Percentiles rank a stretch among this genome's conserved stretches.
Conservation (phyloP, 1,284 basidiomycete genomes). For the Naganishia cerealis region DNA sequence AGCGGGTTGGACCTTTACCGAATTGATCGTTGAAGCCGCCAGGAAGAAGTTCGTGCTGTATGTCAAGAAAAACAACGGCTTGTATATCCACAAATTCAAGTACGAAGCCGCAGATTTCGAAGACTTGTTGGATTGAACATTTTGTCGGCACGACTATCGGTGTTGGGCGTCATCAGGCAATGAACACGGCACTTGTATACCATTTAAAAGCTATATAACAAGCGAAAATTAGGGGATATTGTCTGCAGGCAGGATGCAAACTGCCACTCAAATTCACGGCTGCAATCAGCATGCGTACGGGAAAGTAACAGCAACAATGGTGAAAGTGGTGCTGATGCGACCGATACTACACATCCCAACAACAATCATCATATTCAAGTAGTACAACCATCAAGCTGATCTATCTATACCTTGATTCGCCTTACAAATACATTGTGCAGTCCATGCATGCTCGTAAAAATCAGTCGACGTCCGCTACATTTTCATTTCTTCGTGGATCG, state of each 20-base stretch:
- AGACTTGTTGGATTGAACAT: background rate
- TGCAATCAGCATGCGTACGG: too few relatives aligned
- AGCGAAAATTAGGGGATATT: too few relatives aligned
- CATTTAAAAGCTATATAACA: background rate
- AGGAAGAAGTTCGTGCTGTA: background rate
- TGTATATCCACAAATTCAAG: slow-evolving; percentile 10
- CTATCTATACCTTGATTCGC: too few relatives aligned
- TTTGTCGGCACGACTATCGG: background rate
- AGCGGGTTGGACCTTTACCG: slow-evolving; percentile 7
- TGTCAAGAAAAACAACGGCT: background rate
- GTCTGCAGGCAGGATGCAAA: too few relatives aligned
- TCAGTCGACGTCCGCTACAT: too few relatives aligned
- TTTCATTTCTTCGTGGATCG: background rate
- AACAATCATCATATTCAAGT: too few relatives aligned
- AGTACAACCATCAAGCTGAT: too few relatives aligned
- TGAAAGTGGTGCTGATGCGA: background rate
- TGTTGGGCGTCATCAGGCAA: background rate
- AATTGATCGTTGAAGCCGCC: slow-evolving; percentile 1
- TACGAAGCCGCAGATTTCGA: background rate
- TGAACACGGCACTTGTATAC: background rate
- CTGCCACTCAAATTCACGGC: too few relatives aligned
- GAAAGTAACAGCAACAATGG: too few relatives aligned
- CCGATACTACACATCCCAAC: background rate
- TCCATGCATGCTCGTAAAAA: too few relatives aligned
- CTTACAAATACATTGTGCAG: too few relatives aligned